A percentile compares a stretch with the other conserved stretches of the same genome.
Conservation (phyloP, 768 basidiomycete genomes). For the Epithele typhae region DNA sequence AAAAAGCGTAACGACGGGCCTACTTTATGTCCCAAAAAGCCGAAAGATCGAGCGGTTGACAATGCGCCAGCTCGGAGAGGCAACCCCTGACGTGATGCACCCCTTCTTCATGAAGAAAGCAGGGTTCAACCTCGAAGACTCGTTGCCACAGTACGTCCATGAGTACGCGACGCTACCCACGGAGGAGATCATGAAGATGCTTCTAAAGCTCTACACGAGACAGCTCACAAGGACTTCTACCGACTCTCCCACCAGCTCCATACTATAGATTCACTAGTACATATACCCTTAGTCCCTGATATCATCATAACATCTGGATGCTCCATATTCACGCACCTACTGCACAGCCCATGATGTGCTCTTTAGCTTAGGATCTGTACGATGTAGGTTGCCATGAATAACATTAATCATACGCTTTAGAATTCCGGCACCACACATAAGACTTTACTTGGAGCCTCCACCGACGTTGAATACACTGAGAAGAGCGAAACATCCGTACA, state of each 20-base stretch:
- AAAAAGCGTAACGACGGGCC: conserved; percentile 20
- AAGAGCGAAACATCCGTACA: conserved; percentile 93
- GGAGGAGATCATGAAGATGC: conserved; percentile 79
- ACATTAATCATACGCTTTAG: too few relatives aligned
- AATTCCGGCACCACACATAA: too few relatives aligned
- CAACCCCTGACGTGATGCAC: conserved; percentile 86
- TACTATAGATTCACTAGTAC: too few relatives aligned
- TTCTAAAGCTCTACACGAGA: conserved; percentile 72
- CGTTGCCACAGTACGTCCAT: conserved; percentile 81
- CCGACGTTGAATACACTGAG: conserved; percentile 79
- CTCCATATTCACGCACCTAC: too few relatives aligned
- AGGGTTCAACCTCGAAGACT: conserved; percentile 79
- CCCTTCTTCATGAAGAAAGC: conserved; percentile 84
- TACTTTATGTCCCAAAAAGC: conserved; percentile 52
- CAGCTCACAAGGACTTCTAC: conserved; percentile 40
- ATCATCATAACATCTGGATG: too few relatives aligned
- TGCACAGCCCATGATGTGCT: too few relatives aligned
- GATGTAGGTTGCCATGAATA: too few relatives aligned
- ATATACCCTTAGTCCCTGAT: too few relatives aligned
- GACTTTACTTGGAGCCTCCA: conserved; percentile 16
- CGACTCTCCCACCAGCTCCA: background rate
- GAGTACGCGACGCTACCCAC: conserved; percentile 82
- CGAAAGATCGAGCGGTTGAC: conserved; percentile 75
- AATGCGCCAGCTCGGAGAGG: conserved; percentile 83
- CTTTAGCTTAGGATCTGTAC: too few relatives aligned